These are phyloP conservation scores for Trichophyton simii DNA, from an alignment of 2,329 filamentous ascomycete genomes.

Conservation along the genomic window DNA sequence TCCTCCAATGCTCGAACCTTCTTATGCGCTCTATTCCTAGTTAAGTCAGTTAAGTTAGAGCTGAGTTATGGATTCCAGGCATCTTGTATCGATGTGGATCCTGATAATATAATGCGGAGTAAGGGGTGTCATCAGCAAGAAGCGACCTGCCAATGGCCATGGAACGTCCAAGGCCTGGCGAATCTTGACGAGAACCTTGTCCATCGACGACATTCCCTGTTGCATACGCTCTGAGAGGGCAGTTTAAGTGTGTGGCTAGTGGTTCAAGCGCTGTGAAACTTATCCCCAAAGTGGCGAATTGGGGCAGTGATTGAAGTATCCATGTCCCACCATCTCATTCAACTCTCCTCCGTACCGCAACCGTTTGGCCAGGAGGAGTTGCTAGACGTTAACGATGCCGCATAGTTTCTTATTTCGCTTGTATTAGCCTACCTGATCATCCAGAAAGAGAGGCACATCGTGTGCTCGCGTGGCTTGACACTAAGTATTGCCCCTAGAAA, in stretches of 20 bases:
- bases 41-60: neutral
- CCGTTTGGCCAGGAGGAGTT: neutral
- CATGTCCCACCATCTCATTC: neutral
- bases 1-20: neutral
- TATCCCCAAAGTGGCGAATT: constrained; percentile 3
- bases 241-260: neutral
- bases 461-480: neutral
- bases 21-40: neutral
- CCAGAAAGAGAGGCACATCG: too few relatives aligned
- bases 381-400: neutral
- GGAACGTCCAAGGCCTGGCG: neutral
- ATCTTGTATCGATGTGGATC: neutral
- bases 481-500: neutral
- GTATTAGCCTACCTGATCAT: too few relatives aligned
- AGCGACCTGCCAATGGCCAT: neutral
- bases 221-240: neutral
- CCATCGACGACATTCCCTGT: neutral
- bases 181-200: constrained; percentile 1
- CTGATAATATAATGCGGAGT: constrained; percentile 1
- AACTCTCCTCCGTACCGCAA: neutral
- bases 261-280: neutral
- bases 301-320: neutral
- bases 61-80: neutral
- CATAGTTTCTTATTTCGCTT: neutral
- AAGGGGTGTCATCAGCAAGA: neutral